phyloP scores from a whole-genome alignment of 1,284 basidiomycete genomes.

The Heterobasidion irregulare region DNA sequence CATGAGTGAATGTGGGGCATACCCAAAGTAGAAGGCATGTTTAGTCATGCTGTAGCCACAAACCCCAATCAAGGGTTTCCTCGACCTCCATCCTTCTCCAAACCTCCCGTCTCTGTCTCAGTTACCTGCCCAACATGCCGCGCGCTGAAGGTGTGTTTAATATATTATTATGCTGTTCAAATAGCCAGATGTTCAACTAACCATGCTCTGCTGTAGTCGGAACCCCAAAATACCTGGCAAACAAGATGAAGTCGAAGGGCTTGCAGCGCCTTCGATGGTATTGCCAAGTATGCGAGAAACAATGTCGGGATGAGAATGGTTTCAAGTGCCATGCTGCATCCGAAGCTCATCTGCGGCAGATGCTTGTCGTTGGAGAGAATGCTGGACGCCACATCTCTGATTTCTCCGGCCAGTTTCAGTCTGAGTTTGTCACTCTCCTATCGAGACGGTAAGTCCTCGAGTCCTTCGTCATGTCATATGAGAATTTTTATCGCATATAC shows the following conservation, averaged over 20 bases:
- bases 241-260: conserved; percentile 95
- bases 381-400: conserved; percentile 88
- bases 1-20: too few relatives aligned
- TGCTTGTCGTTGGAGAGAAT: conserved; percentile 91
- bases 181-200: not conserved
- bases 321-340: conserved; percentile 90
- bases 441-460: conserved; percentile 56
- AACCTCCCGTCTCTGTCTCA: not conserved
- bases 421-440: conserved; percentile 85
- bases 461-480: not conserved
- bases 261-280: conserved; percentile 92
- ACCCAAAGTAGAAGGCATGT: too few relatives aligned
- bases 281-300: conserved; percentile 95
- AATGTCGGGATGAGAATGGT: conserved; percentile 94
- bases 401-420: conserved; percentile 87
- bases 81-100: too few relatives aligned
- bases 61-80: too few relatives aligned
- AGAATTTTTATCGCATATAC: not conserved
- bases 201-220: conserved; percentile 43
- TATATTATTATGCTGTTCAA: not conserved
- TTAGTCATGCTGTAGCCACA: too few relatives aligned
- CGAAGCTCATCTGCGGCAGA: conserved; percentile 89
- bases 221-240: conserved; percentile 86
- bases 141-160: conserved; percentile 60
- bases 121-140: conserved; percentile 45